These are phyloP conservation scores for Debaryomyces sp. DNA, from an alignment of 1,139 yeast species.

Conservation along the genomic window DNA sequence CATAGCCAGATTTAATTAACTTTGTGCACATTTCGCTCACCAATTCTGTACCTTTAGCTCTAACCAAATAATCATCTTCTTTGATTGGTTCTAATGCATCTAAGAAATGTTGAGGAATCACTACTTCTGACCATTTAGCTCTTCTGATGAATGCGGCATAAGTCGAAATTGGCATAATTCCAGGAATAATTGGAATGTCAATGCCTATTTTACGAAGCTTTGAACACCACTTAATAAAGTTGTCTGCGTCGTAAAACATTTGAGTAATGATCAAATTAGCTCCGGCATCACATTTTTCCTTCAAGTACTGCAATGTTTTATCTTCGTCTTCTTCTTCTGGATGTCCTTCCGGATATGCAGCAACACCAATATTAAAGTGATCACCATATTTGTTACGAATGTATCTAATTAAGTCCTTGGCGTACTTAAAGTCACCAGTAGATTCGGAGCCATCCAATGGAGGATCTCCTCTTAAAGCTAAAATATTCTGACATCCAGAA, in stretches of 20 bases:
- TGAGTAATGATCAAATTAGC: constrained; percentile 51
- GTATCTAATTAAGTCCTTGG: constrained; percentile 62
- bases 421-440: constrained; percentile 75
- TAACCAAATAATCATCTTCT: constrained; percentile 86
- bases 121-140: constrained; percentile 90
- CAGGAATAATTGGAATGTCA: constrained; percentile 88
- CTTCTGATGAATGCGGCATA: constrained; percentile 91
- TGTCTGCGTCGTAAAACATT: constrained; percentile 69
- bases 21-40: constrained; percentile 82
- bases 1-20: constrained; percentile 68
- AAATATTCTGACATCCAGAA: constrained; percentile 92
- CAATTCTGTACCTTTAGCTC: constrained; percentile 83
- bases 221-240: constrained; percentile 80
- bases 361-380: constrained; percentile 74
- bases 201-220: constrained; percentile 75
- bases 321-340: constrained; percentile 75
- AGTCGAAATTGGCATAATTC: constrained; percentile 97
- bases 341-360: constrained; percentile 78
- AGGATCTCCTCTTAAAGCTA: constrained; percentile 82
- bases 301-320: constrained; percentile 75
- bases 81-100: constrained; percentile 78
- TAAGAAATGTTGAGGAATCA: constrained; percentile 74
- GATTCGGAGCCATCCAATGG: constrained; percentile 68
- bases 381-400: constrained; percentile 59
- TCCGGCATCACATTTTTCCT: constrained; percentile 50